Percentiles rank a stretch among this genome's conserved stretches.
These are phyloP conservation scores for Mesostigma viride DNA, from an alignment of 139 green algal genomes.

Conservation along the genomic window DNA sequence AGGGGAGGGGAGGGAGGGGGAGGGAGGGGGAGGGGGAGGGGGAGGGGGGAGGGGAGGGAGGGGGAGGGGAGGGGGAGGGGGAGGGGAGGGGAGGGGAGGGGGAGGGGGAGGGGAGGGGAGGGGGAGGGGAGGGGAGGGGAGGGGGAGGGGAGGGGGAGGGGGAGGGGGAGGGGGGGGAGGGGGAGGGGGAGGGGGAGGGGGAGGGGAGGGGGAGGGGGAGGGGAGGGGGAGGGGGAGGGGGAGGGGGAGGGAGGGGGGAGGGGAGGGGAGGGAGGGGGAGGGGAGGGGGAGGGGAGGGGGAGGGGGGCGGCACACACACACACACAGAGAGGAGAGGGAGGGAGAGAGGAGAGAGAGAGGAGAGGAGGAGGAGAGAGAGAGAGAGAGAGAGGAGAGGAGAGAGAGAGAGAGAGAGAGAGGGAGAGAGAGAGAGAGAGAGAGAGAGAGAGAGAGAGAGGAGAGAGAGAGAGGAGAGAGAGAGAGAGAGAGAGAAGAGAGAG, in stretches of 20 bases:
- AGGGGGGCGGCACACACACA: too few species aligned
- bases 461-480: not conserved
- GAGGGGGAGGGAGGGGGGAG: too few species aligned
- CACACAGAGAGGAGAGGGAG: too few species aligned
- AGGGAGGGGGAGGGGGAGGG: not conserved
- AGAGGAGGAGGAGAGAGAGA: not conserved
- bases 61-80: not conserved
- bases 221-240: not conserved
- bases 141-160: not conserved
- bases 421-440: constrained; percentile 5
- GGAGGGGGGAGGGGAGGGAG: not conserved
- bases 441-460: too few species aligned
- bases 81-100: not conserved
- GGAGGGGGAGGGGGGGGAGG: not conserved
- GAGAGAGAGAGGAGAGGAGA: not conserved
- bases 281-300: too few species aligned
- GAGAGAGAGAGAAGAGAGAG: not conserved
- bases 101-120: not conserved
- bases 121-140: not conserved
- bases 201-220: not conserved
- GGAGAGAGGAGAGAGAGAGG: not conserved
- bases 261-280: too few species aligned
- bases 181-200: not conserved
- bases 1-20: not conserved
- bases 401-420: constrained; percentile 2